Percentiles rank a stretch among this genome's conserved stretches.
These are phyloP conservation scores for Aureobasidium sp. DNA, from an alignment of 2,329 filamentous ascomycete species.

Conservation along the genomic window DNA sequence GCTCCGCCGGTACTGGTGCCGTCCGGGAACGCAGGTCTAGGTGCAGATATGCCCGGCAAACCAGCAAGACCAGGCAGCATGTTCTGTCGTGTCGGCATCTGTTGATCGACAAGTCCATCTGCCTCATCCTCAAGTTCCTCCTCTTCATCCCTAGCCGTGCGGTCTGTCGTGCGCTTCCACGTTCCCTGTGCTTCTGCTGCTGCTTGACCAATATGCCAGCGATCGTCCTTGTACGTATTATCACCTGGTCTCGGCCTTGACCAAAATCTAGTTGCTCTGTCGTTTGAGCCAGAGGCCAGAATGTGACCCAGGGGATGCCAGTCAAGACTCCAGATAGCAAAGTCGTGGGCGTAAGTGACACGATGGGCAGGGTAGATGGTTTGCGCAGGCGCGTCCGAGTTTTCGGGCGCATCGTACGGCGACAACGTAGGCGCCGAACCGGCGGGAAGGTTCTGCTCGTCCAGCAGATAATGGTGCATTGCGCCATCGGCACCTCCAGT, in stretches of 20 bases:
- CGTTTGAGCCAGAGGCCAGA: slow-evolving; percentile 89
- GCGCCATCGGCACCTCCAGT: slow-evolving; percentile 87
- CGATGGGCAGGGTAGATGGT: slow-evolving; percentile 89
- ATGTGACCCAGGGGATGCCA: slow-evolving; percentile 98
- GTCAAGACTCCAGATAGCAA: slow-evolving; percentile 94
- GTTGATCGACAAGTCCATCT: slow-evolving; percentile 87
- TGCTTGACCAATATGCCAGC: slow-evolving; percentile 90
- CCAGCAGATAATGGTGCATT: slow-evolving; percentile 88
- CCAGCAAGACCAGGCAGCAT: slow-evolving; percentile 61
- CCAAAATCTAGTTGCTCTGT: slow-evolving; percentile 96
- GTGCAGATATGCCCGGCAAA: slow-evolving; percentile 36
- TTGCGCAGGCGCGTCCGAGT: slow-evolving; percentile 71
- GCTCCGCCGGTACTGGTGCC: slow-evolving; percentile 41
- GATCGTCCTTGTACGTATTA: slow-evolving; percentile 74
- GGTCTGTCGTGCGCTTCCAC: slow-evolving; percentile 86
- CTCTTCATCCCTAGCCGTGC: slow-evolving; percentile 81
- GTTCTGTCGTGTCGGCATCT: slow-evolving; percentile 58
- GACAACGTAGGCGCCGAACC: slow-evolving; percentile 66
- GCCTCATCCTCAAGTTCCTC: slow-evolving; percentile 92
- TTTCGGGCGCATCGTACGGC: slow-evolving; percentile 79
- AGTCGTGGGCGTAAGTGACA: slow-evolving; percentile 81
- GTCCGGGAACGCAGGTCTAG: slow-evolving; percentile 31
- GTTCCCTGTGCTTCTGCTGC: slow-evolving; percentile 93
- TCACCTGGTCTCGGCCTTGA: slow-evolving; percentile 84
- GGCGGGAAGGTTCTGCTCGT: slow-evolving; percentile 80